Percentiles rank a stretch among this genome's conserved stretches.
These are phyloP conservation scores for Isatis lusitanica DNA, from an alignment of 441 rosid species.

Conservation along the genomic window DNA sequence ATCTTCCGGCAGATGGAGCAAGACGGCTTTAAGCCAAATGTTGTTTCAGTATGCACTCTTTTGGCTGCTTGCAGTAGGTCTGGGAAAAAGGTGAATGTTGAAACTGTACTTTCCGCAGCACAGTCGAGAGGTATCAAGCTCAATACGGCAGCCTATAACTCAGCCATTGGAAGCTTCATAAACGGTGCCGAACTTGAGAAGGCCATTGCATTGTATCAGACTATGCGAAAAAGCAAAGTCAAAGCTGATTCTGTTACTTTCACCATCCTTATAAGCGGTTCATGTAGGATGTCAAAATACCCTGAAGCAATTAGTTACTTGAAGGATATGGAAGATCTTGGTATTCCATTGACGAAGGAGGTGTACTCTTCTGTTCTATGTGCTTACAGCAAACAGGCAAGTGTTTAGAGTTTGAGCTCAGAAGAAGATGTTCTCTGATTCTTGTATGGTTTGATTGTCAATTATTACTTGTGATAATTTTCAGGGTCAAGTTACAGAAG, in stretches of 20 bases:
- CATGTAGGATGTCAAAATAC: slow-evolving; percentile 73
- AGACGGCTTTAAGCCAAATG: slow-evolving; percentile 64
- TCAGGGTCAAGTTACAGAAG: slow-evolving; percentile 74
- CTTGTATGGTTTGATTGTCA: not conserved
- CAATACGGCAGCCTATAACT: slow-evolving; percentile 82
- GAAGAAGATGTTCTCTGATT: slow-evolving; percentile 13
- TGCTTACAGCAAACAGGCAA: slow-evolving; percentile 81
- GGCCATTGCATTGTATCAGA: slow-evolving; percentile 61
- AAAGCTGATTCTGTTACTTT: slow-evolving; percentile 75
- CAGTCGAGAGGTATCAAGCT: slow-evolving; percentile 72
- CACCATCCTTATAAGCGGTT: slow-evolving; percentile 75
- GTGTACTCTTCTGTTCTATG: slow-evolving; percentile 73
- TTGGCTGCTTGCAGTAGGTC: slow-evolving; percentile 86
- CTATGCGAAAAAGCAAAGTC: slow-evolving; percentile 72
- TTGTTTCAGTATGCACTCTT: slow-evolving; percentile 82
- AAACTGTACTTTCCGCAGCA: slow-evolving; percentile 76
- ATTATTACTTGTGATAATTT: not conserved
- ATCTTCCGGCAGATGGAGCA: slow-evolving; percentile 81
- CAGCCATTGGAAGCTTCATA: slow-evolving; percentile 86
- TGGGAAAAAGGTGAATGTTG: slow-evolving; percentile 68
- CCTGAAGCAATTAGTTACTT: slow-evolving; percentile 68
- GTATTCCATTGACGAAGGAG: slow-evolving; percentile 72
- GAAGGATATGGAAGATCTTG: slow-evolving; percentile 59
- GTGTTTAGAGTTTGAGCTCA: slow-evolving; percentile 26
- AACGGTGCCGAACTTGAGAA: slow-evolving; percentile 76